Evolutionary conservation across 305 asterid genomes (phyloP).

Genomic region (Fraxinus xanthoxyloides): DNA sequence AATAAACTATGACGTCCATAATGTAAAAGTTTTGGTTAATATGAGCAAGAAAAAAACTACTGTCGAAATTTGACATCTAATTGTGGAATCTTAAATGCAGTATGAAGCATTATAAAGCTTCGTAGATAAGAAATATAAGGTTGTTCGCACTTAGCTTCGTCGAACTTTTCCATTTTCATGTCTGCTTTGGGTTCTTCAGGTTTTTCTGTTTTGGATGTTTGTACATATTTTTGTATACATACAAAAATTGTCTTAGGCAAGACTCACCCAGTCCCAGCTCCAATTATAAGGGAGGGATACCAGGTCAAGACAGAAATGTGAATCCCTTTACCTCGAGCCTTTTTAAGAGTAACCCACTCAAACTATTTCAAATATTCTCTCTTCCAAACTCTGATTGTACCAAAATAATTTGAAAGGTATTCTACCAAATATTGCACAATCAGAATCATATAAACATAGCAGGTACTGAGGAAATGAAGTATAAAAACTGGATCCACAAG

Average conservation of each 20-base stretch:
- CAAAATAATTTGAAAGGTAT: not conserved
- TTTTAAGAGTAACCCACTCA: not conserved
- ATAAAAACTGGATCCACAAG: not conserved
- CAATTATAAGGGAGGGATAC: not conserved
- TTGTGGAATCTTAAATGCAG: not conserved
- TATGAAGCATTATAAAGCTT: constrained; percentile 4
- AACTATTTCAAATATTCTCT: constrained; percentile 4
- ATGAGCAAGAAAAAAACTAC: not conserved
- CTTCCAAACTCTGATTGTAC: not conserved
- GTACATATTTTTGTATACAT: not conserved
- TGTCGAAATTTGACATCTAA: not conserved
- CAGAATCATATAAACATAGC: not conserved
- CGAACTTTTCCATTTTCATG: not conserved
- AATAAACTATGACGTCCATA: not conserved
- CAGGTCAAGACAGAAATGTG: constrained; percentile 1
- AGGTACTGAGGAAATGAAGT: not conserved
- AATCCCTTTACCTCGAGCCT: not conserved
- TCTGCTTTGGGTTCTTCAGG: not conserved
- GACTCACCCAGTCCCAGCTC: not conserved
- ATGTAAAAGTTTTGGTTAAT: not conserved
- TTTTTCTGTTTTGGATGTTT: not conserved
- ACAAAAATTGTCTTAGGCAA: not conserved
- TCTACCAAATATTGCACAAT: not conserved
- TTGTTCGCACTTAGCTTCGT: not conserved
- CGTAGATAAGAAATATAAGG: not conserved